Percentiles rank a stretch among this genome's conserved stretches.
These are phyloP conservation scores for Pyricularia pennisetigena DNA, from an alignment of 2,329 filamentous ascomycete species.

Conservation along the genomic window DNA sequence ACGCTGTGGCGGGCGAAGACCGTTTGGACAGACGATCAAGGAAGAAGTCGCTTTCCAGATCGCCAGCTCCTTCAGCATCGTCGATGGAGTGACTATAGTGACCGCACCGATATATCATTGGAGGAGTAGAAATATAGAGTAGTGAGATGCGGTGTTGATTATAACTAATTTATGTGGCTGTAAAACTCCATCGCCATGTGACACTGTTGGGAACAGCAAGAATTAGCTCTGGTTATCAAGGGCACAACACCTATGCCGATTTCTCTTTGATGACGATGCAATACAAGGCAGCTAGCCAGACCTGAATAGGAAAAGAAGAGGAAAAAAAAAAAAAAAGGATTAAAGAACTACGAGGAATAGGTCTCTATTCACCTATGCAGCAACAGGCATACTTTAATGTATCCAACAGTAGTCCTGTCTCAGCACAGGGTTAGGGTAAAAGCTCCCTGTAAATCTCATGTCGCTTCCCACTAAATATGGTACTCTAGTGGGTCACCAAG, in stretches of 20 bases:
- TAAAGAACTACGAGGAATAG: too few species aligned
- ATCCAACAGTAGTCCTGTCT: background rate
- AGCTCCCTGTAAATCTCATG: too few species aligned
- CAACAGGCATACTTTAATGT: too few species aligned
- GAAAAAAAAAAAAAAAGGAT: too few species aligned
- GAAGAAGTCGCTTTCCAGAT: background rate
- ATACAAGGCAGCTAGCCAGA: too few species aligned
- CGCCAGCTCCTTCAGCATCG: background rate
- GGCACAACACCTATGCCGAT: too few species aligned
- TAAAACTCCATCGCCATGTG: background rate
- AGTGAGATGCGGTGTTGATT: background rate
- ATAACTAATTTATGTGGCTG: background rate
- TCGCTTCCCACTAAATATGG: too few species aligned
- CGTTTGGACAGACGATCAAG: background rate
- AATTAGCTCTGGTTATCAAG: too few species aligned
- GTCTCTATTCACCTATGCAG: too few species aligned
- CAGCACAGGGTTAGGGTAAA: background rate
- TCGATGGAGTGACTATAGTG: background rate
- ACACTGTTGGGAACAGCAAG: too few species aligned
- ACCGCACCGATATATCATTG: background rate
- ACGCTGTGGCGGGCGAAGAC: background rate
- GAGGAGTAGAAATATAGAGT: background rate
- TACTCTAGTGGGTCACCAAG: background rate
- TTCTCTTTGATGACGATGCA: too few species aligned
- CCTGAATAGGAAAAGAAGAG: too few species aligned